Evolutionary conservation across 2,329 filamentous ascomycete species (phyloP), one percentile per base, ranked within the genome.

Genomic region (Fusarium pilosicola): DNA sequence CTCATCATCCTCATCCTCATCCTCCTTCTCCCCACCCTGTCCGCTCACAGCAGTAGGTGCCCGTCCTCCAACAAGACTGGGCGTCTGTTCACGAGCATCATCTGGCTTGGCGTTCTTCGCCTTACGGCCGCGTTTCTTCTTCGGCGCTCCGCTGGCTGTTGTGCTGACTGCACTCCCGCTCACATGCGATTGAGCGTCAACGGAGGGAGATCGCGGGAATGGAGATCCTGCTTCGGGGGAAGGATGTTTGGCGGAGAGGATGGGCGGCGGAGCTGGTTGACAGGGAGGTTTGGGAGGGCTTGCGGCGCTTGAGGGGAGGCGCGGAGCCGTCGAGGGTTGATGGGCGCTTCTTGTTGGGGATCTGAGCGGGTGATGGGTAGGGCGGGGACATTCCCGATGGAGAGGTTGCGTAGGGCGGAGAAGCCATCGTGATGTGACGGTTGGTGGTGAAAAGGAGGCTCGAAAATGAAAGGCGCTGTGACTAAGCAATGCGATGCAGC

Each of bases 171-270:
- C 88, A 55, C 89, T 91, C 38, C 90, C 91, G 70, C 90, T 90
- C 22, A 91, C 87, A 49, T 90, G 84, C 42, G 88, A 91, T 62
- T 85, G 84, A 14, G 83, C 86, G 65, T 93, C 91, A 57, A 91
- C 85, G 4, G 90, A 93, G 0, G 92, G 92, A 0, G 91, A 93
- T 22, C 92, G 88, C 24, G 86, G 86, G 45, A 87, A 87, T 0
- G 89, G 86, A 6, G 88, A 90, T 28, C 85, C 82, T 39, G 82
- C 82, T 61, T 89, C 91, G 32, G 93, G 93, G 92, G 79, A 95
- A 96, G 0, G 93, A 94, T 9, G 94, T 95, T 78, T 95, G 93
- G 44, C 94, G 92, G 4, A 96, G 88, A 4, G 92, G 92, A 73
- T 94, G 92, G 1, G 88, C 85, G 6, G 66, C 74, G 24, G 88